Percentiles rank a stretch among this genome's conserved stretches.
These are phyloP conservation scores for Trichoderma polysporum DNA, from an alignment of 2,329 filamentous ascomycete genomes.

Conservation along the genomic window DNA sequence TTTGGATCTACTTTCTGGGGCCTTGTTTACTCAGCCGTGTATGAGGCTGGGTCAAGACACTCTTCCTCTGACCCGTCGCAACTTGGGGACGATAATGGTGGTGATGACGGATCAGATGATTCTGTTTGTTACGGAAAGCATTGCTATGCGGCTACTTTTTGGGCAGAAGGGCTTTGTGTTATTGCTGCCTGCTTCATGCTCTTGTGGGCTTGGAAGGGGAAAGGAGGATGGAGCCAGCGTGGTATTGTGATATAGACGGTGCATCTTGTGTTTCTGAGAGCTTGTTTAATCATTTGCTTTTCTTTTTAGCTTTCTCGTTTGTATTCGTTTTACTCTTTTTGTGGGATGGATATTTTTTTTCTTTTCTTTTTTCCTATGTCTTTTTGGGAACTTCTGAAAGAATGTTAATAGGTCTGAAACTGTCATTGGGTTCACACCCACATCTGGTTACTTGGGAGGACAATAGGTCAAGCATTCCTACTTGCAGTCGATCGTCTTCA, in stretches of 20 bases:
- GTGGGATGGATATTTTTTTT: too few relatives aligned
- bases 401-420: not conserved
- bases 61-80: constrained; percentile 30
- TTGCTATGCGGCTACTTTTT: constrained; percentile 82
- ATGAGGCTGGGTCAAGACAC: constrained; percentile 63
- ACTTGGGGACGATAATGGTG: constrained; percentile 27
- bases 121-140: constrained; percentile 75
- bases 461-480: not conserved
- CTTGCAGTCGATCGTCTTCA: not conserved
- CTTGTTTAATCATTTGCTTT: not conserved
- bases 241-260: constrained; percentile 63
- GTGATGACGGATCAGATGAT: constrained; percentile 41
- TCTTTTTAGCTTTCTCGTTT: not conserved
- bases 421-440: not conserved
- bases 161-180: constrained; percentile 79
- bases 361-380: not conserved
- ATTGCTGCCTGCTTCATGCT: constrained; percentile 74
- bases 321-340: not conserved
- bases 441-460: not conserved
- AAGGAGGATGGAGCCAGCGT: constrained; percentile 70
- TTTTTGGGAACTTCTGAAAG: not conserved
- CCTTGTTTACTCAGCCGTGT: constrained; percentile 78
- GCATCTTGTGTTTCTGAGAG: not conserved
- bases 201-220: constrained; percentile 78
- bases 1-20: constrained; percentile 88